A percentile compares a stretch with the other conserved stretches of the same genome.
Evolutionary conservation across 805 yeast genomes (phyloP).

Genomic region (Yamadazyma phyllophila): DNA sequence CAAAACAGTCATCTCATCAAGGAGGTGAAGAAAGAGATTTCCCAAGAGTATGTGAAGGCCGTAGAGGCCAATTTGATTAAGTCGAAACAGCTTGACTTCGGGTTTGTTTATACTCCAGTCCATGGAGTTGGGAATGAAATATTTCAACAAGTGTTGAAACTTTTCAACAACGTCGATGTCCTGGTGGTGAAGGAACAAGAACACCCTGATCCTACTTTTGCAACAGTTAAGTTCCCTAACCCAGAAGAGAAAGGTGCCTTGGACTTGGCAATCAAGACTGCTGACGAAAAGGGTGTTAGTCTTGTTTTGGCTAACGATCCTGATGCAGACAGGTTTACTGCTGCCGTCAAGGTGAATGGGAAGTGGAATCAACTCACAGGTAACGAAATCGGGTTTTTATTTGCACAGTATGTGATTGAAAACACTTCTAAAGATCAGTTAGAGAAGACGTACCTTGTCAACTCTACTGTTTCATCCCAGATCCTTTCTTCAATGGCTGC

Average conservation of each 20-base stretch:
- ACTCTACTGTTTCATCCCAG: slow-evolving; percentile 92
- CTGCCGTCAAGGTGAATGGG: slow-evolving; percentile 54
- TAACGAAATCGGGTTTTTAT: slow-evolving; percentile 83
- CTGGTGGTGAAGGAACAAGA: slow-evolving; percentile 58
- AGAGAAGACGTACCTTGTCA: slow-evolving; percentile 54
- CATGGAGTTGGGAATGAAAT: slow-evolving; percentile 88
- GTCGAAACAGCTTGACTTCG: slow-evolving; percentile 23
- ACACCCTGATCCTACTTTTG: slow-evolving; percentile 78
- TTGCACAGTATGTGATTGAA: slow-evolving; percentile 64
- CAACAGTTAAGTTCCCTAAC: slow-evolving; percentile 87
- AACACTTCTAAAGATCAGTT: slow-evolving; percentile 23
- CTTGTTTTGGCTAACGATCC: slow-evolving; percentile 91
- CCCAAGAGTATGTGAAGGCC: slow-evolving; percentile 38
- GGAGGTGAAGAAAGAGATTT: slow-evolving; percentile 42
- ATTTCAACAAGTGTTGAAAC: slow-evolving; percentile 41
- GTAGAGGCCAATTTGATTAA: not conserved
- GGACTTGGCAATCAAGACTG: slow-evolving; percentile 62
- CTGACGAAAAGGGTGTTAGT: slow-evolving; percentile 47
- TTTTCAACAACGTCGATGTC: slow-evolving; percentile 29
- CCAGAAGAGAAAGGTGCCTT: slow-evolving; percentile 96
- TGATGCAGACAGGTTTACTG: slow-evolving; percentile 92
- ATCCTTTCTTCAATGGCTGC: slow-evolving; percentile 69
- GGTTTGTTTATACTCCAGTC: slow-evolving; percentile 87
- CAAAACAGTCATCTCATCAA: slow-evolving; percentile 26
- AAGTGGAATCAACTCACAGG: slow-evolving; percentile 84